These are phyloP conservation scores for Tylopilus plumbeoviolaceoides DNA, from an alignment of 768 basidiomycete genomes.

Conservation along the genomic window DNA sequence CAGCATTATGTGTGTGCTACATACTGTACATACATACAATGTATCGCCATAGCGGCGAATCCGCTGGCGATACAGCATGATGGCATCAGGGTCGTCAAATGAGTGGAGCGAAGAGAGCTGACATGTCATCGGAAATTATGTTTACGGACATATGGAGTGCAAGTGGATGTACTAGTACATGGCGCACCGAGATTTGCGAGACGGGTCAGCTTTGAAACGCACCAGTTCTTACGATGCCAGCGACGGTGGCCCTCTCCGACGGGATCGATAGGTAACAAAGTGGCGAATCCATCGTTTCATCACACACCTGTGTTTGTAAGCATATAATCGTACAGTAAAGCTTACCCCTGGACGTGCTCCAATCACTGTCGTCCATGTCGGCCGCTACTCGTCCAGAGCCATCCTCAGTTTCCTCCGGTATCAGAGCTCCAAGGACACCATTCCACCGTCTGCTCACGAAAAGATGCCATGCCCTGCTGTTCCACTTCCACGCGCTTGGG, in stretches of 20 bases:
- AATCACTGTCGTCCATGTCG: slow-evolving; percentile 22
- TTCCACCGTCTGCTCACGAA: slow-evolving; percentile 43
- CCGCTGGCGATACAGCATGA: too few species aligned
- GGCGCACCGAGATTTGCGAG: too few species aligned
- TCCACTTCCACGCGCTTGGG: slow-evolving; percentile 61
- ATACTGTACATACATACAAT: too few species aligned
- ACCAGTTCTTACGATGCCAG: slow-evolving; percentile 45
- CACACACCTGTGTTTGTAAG: slow-evolving; percentile 22
- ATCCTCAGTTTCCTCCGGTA: slow-evolving; percentile 36
- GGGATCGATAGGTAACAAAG: slow-evolving; percentile 58
- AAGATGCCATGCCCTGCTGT: slow-evolving; percentile 61
- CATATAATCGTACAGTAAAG: background rate
- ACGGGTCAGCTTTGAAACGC: too few species aligned
- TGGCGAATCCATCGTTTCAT: slow-evolving; percentile 36
- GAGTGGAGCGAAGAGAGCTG: too few species aligned
- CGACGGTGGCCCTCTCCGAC: slow-evolving; percentile 38
- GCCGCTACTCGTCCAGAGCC: slow-evolving; percentile 11
- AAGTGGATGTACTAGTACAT: too few species aligned
- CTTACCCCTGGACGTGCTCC: slow-evolving; percentile 28
- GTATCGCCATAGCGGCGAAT: too few species aligned
- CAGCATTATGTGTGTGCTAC: too few species aligned
- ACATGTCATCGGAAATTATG: too few species aligned
- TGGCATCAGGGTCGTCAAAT: too few species aligned
- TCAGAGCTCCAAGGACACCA: slow-evolving; percentile 27
- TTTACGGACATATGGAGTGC: too few species aligned